These are phyloP conservation scores for Penicillium salamii DNA, from an alignment of 495 filamentous ascomycete species.

Conservation along the genomic window DNA sequence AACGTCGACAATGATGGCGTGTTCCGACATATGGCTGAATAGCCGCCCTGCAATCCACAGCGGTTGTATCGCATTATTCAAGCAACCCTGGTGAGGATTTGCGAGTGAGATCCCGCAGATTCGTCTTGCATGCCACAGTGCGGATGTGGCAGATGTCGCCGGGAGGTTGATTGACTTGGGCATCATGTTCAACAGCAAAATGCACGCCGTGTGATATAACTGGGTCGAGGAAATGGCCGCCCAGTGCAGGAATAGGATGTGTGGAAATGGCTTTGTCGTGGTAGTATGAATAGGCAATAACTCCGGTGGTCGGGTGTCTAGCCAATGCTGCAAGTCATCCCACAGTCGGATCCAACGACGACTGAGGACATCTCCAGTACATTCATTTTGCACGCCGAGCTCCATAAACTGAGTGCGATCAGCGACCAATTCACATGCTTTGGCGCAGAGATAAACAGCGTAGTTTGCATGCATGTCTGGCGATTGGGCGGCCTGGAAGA, in stretches of 20 bases:
- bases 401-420: conserved; percentile 37
- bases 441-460: conserved; percentile 45
- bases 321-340: conserved; percentile 44
- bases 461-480: conserved; percentile 46
- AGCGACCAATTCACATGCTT: conserved; percentile 40
- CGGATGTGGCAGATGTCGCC: conserved; percentile 20
- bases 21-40: conserved; percentile 44
- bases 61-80: conserved; percentile 50
- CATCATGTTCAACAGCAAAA: conserved; percentile 40
- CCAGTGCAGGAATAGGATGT: conserved; percentile 44
- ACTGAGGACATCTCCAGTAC: conserved; percentile 22
- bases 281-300: conserved; percentile 35
- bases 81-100: conserved; percentile 46
- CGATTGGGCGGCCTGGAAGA: conserved; percentile 27
- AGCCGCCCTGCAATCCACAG: conserved; percentile 47
- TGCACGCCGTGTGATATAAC: conserved; percentile 46
- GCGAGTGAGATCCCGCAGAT: conserved; percentile 48
- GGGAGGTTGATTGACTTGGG: conserved; percentile 32
- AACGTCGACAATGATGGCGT: conserved; percentile 38
- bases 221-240: conserved; percentile 51
- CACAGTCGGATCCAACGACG: conserved; percentile 38
- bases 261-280: conserved; percentile 36
- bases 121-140: conserved; percentile 47
- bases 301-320: conserved; percentile 35
- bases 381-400: conserved; percentile 31